Evolutionary conservation across 345 rosid species (phyloP), one percentile per base, ranked within the genome.

Genomic region (Syzygium oleosum): DNA sequence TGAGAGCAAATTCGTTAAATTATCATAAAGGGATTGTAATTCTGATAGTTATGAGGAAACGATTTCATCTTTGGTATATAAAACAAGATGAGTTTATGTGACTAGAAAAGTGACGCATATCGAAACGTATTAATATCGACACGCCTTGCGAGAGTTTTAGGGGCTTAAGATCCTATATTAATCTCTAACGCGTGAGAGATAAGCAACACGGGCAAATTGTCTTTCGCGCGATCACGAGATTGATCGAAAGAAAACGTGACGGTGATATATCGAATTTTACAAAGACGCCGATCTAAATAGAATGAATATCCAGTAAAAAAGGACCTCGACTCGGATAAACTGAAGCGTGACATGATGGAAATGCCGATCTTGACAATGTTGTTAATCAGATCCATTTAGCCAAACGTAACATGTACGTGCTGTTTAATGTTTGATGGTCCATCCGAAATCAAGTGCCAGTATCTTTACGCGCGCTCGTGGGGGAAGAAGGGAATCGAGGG

Each of bases 151-250:
- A 31, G 22, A 27, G 65, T 29, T 29, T 16, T 14, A 0, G 1
- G 59, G 0, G 0, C 23, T 22, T 55, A 55, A 55, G 59, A 55
- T 55, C 2, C 22, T 2, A 2, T 29, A 3, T 3, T 0, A 4
- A n/a, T 63, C 78, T 15, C 22, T 29, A 65, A 31, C 17, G 38
- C 11, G 12, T 7, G 0, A 16, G 21, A 19, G 43, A 31, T 2
- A 5, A 8, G 78, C 12, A 8, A 63, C 5, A 0, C 0, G 8
- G 34, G 19, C 19, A 6, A 55, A 21, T 21, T 55, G 5, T 43
- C 46, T 43, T 43, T 43, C 46, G 27, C 27, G 11, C 12, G 27
- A 55, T 55, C 59, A 53, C 21, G 58, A 55, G 58, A 21, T 9
- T 55, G 58, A 23, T 7, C 22, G 7, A 43, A 43, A 43, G 46